Percentiles rank a stretch among this genome's conserved stretches.
Conservation (phyloP, 176 grass and related monocot genomes). For the Zoysia japonica region DNA sequence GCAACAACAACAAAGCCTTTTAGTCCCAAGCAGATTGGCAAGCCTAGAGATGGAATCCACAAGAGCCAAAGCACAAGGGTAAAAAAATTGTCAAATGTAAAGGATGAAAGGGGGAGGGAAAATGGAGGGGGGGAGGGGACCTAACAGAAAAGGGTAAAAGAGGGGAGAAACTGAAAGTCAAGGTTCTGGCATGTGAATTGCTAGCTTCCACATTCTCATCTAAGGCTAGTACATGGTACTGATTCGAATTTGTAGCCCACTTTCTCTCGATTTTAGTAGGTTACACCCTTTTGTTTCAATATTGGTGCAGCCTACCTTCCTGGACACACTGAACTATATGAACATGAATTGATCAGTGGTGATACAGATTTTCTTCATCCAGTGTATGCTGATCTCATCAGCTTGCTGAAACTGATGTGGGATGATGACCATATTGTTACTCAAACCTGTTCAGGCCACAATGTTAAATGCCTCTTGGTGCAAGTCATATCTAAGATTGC, state of each 20-base stretch:
- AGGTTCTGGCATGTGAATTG: no score
- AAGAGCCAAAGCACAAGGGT: no score
- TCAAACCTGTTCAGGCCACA: slow-evolving; percentile 49
- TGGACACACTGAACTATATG: slow-evolving; percentile 34
- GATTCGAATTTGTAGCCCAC: neutral
- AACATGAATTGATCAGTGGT: slow-evolving; percentile 48
- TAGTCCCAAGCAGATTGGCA: no score
- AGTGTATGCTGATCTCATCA: slow-evolving; percentile 51
- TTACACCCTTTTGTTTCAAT: slow-evolving; percentile 4
- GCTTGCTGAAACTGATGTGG: slow-evolving; percentile 67
- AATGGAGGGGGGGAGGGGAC: no score
- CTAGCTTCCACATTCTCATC: no score
- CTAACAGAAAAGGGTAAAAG: no score
- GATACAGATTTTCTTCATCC: slow-evolving; percentile 41
- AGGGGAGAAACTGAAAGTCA: no score
- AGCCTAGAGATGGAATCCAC: no score
- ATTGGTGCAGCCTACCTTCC: slow-evolving; percentile 53
- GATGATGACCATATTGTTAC: slow-evolving; percentile 36
- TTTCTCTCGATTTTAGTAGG: slow-evolving; percentile 22
- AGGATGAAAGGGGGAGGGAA: no score
- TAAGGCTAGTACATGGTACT: neutral
- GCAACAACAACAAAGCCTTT: no score
- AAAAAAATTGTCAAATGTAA: no score
- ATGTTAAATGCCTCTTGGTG: slow-evolving; percentile 71
- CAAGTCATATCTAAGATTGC: slow-evolving; percentile 70